phyloP scores from a whole-genome alignment of 768 basidiomycete genomes.

The Scleroderma bovista region DNA sequence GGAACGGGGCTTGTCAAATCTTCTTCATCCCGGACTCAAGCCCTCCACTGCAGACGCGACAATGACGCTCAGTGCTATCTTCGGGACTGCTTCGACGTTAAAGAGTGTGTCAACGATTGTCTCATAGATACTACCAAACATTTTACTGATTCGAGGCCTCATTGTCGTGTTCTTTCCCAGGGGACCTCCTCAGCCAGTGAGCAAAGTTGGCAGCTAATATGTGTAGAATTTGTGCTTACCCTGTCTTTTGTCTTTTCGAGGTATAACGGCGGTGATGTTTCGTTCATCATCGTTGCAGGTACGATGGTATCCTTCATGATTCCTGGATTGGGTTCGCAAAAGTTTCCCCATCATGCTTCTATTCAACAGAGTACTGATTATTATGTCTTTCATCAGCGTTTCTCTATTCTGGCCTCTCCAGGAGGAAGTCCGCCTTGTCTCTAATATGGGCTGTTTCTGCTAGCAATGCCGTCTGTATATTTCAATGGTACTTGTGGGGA shows the following conservation, averaged over 20 bases:
- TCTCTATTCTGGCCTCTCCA: constrained; percentile 68
- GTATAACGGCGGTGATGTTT: constrained; percentile 66
- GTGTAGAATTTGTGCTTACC: background rate
- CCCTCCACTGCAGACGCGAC: no score
- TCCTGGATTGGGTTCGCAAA: constrained; percentile 55
- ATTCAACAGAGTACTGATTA: background rate
- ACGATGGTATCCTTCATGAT: constrained; percentile 76
- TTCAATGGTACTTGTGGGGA: constrained; percentile 82
- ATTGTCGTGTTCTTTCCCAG: background rate
- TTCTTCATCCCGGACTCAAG: no score
- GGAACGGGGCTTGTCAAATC: no score
- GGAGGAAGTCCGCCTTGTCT: constrained; percentile 64
- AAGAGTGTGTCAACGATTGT: background rate
- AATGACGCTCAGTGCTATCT: background rate
- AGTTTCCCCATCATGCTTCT: background rate
- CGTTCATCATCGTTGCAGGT: constrained; percentile 66
- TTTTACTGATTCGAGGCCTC: background rate
- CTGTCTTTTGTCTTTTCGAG: constrained; percentile 26
- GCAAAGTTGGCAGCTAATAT: background rate
- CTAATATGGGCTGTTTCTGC: constrained; percentile 73
- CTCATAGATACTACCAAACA: background rate
- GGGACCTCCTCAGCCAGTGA: background rate
- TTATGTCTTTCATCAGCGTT: constrained; percentile 43
- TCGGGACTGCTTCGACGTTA: background rate
- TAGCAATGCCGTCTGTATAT: constrained; percentile 68